Base-by-base conservation (phyloP, 2,329 filamentous ascomycete genomes). In the Aspergillus calidoustus region DNA sequence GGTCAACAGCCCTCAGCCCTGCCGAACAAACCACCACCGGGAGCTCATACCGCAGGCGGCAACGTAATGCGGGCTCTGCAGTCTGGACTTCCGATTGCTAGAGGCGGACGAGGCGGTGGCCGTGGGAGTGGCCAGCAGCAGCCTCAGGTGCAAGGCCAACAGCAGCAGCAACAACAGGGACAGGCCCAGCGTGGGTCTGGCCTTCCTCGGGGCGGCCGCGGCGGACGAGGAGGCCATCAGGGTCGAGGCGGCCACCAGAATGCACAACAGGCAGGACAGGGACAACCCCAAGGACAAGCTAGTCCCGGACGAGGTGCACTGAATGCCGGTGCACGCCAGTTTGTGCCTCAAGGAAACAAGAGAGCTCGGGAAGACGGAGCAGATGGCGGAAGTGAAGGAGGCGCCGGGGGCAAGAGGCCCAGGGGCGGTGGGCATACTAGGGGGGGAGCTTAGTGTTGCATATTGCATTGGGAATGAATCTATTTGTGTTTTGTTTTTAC, bases 291-390 rank as follows among this genome's bases (percentile, higher is more conserved):
- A 57, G 54, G 69, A 41, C 69, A 70, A 52, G 67, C 72, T 13
- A 68, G 71, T 43, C 69, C 72, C 30, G 72, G 71, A 23, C 71
- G 81, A 23, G 73, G 75, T n/a, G 77, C 62, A 11, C 69, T 86
- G 43, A 86, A 83, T 69, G 80, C 81, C 2, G 75, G 77, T 11
- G 84, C 81, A 23, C 77, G 78, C 15, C 83, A 84, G 53, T 87
- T 88, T 60, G 84, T 86, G 66, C 85, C 84, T 30, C 80, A 82
- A 17, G 83, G 84, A 23, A 84, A 82, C 67, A 87, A 87, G 74
- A 79, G 85, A 41, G 79, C 82, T 22, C 79, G 84, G 57, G 84
- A 86, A 59, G 84, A 86, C 59, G 79, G 77, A 4, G 66, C 71
- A 11, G 77, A 78, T 49, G 79, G 62, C 28, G 65, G 72, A 22